Evolutionary conservation across 495 filamentous ascomycete genomes (phyloP).

Genomic region (Penicillium cinerascens): DNA sequence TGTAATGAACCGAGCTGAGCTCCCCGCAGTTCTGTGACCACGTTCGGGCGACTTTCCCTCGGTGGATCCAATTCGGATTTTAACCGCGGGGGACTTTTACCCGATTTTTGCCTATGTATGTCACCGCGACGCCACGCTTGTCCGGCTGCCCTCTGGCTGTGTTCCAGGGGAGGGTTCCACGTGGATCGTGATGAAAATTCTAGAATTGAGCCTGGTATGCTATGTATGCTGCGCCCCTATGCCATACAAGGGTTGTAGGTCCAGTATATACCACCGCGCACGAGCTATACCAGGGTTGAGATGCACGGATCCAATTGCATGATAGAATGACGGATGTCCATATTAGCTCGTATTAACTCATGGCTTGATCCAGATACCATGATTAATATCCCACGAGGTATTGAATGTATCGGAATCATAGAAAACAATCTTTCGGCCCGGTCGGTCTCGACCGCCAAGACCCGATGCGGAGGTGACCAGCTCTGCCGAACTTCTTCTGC

Average conservation of each 20-base stretch:
- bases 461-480: background rate
- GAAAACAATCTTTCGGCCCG: no score
- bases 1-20: constrained; percentile 13
- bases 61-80: constrained; percentile 20
- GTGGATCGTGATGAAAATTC: background rate
- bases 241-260: no score
- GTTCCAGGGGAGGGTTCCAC: background rate
- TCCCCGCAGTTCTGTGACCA: constrained; percentile 5
- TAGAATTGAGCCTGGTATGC: background rate
- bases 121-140: background rate
- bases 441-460: background rate
- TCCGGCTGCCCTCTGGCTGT: background rate
- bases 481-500: constrained; percentile 2
- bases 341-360: background rate
- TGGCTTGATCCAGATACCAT: background rate
- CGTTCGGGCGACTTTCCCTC: constrained; percentile 7
- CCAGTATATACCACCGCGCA: background rate
- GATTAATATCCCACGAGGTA: background rate
- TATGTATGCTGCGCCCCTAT: background rate
- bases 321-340: no score
- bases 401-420: background rate
- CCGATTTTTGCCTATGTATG: constrained; percentile 11
- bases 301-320: no score
- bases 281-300: no score
- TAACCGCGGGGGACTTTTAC: constrained; percentile 26